Base-by-base conservation (phyloP, 2,329 filamentous ascomycete species). In the Pseudocercospora eumusae region DNA sequence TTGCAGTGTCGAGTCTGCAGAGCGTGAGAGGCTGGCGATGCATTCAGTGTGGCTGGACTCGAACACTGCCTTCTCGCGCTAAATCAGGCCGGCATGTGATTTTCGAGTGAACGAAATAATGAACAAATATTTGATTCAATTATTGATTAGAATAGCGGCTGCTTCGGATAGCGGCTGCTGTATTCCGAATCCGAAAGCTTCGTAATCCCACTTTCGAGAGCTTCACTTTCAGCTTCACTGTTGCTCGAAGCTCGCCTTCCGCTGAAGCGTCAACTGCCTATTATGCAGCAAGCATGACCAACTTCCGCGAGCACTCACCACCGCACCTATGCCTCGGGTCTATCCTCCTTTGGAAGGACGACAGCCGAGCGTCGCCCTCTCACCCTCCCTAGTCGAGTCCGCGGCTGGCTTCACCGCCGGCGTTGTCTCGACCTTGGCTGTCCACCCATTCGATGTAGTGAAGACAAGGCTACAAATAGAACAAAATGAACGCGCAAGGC, bases 361-460 rank as follows among this genome's bases (percentile, higher is more conserved):
- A 42, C 73, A 74, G 55, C 70, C 75, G 60, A 75, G 76, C 66
- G 76, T 84, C 75, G 85, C 83, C 78, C 81, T 89, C 74, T 88
- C 89, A 73, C 86, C 90, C 78, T 91, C 90, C 70, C 77, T 90
- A 74, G 85, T 97, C 77, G 95, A 98, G 84, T 89, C 89, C 73
- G 82, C 93, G 75, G 92, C 95, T 64, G 95, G 95, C 70, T 89
- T 99, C 77, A 90, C 89, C 67, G 95, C 95, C 63, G 95, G 95
- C 64, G 84, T 92, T 60, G 84, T 92, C 69, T 90, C 93, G 57
- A 98, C 95, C 23, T 83, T 98, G 54, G 88, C 87, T 60, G 89
- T 95, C 57, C 93, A 98, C 75, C 95, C 95, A 31, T 86, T 99
- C 63, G 95, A 99, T 79, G 88, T 99, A 66, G 88, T 98, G 75